Conservation (phyloP, 352 stramenopile genomes). For the Pythium chondricola region DNA sequence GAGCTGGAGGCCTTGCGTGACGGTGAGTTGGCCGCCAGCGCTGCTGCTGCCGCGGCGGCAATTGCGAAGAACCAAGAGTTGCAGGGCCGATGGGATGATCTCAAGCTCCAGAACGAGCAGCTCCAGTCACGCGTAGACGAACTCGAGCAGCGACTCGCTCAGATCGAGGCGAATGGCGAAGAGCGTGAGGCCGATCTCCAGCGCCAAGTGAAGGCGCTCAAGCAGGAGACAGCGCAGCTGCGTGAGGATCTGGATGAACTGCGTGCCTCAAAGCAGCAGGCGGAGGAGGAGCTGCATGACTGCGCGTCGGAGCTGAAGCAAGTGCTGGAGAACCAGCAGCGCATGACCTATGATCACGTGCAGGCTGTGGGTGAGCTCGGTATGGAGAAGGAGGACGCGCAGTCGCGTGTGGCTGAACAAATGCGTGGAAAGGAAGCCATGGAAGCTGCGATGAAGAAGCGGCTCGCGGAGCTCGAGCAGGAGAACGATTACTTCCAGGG, state of each 20-base stretch:
- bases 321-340: slow-evolving; percentile 36
- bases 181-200: slow-evolving; percentile 42
- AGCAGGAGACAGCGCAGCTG: slow-evolving; percentile 39
- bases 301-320: slow-evolving; percentile 34
- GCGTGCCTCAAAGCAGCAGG: slow-evolving; percentile 35
- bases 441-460: slow-evolving; percentile 29
- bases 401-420: slow-evolving; percentile 33
- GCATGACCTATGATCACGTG: slow-evolving; percentile 31
- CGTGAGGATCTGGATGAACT: slow-evolving; percentile 44
- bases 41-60: slow-evolving; percentile 35
- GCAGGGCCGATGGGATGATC: slow-evolving; percentile 43
- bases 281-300: slow-evolving; percentile 44
- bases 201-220: slow-evolving; percentile 40
- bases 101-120: slow-evolving; percentile 45
- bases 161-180: slow-evolving; percentile 29
- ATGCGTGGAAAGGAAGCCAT: slow-evolving; percentile 28
- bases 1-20: slow-evolving; percentile 40
- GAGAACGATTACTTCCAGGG: slow-evolving; percentile 82
- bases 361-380: slow-evolving; percentile 33
- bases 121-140: slow-evolving; percentile 57
- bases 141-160: slow-evolving; percentile 37
- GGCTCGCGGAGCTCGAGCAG: slow-evolving; percentile 41
- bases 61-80: slow-evolving; percentile 51
- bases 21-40: slow-evolving; percentile 38
- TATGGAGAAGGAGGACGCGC: slow-evolving; percentile 51